Evolutionary conservation across 73 alveolate genomes (phyloP), one percentile per base, ranked within the genome.

Genomic region (Paramecium sexaurelia): DNA sequence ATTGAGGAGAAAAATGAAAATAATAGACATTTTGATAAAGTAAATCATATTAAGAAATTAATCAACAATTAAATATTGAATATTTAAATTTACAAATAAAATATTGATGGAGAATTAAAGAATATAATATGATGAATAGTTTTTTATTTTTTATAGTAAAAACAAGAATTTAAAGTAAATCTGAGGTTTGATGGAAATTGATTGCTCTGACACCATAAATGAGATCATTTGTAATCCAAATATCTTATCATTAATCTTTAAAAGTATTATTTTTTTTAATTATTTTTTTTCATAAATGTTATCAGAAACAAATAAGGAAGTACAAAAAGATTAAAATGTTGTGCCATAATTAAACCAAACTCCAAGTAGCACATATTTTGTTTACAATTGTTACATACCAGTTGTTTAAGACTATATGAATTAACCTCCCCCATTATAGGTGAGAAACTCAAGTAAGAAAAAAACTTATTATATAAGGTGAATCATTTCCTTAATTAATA

Each of bases 331-430:
- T 1, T 26, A 26, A 61, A 61, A 61, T 61, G 83, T 26, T 61
- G 83, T 71, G 1, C 86, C 86, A 29, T 37, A 71, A 71, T 71
- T 71, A 71, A 71, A 71, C 19, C 15, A 71, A 36, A 71, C 37
- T 66, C 83, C 83, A 29, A 66, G 83, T 66, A 66, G 83, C 7
- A 66, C 83, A 24, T 66, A 66, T 66, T 66, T 66, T 66, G 83
- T 66, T 32, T 66, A 66, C 43, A 66, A 66, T 22, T 66, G 83
- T 66, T 66, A 66, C 83, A 29, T 29, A 11, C 83, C 83, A 13
- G 83, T 66, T 3, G 47, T 66, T 3, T 6, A 26, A 15, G 83
- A 66, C 24, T 66, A 13, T 24, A 32, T 26, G 83, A 66, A 27
- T 66, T 11, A 66, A 11, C 83, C 83, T 29, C 83, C 83, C 24